phyloP scores from a whole-genome alignment of 495 filamentous ascomycete genomes.

The Penicillium crystallinum region DNA sequence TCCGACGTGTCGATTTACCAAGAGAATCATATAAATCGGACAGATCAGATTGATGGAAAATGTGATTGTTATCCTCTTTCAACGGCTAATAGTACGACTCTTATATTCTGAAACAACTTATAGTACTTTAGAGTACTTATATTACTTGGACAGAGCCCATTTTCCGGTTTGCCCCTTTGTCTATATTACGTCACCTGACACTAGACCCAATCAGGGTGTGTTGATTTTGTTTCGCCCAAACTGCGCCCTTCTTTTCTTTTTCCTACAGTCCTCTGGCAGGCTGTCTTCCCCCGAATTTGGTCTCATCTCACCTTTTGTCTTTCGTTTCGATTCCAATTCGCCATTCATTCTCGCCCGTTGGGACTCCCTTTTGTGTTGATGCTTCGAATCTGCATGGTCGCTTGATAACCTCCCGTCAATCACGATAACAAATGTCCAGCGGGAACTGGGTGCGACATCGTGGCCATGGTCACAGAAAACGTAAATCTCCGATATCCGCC shows the following conservation, averaged over 20 bases:
- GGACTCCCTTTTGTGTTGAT: conserved; percentile 7
- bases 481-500: conserved; percentile 35
- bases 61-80: background rate
- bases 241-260: conserved; percentile 18
- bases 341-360: conserved; percentile 4
- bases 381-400: background rate
- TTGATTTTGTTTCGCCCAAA: conserved; percentile 28
- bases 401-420: conserved; percentile 1
- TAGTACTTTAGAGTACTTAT: background rate
- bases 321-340: conserved; percentile 7
- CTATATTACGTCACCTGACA: conserved; percentile 25
- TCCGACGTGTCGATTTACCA: background rate
- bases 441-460: conserved; percentile 36
- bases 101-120: conserved; percentile 9
- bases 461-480: conserved; percentile 51
- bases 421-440: conserved; percentile 44
- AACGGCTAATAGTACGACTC: background rate
- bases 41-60: background rate
- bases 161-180: conserved; percentile 2
- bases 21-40: background rate
- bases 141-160: background rate
- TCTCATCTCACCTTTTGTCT: conserved; percentile 1
- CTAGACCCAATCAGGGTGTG: conserved; percentile 20
- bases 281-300: conserved; percentile 7
- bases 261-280: conserved; percentile 28